Evolutionary conservation across 2,329 filamentous ascomycete species (phyloP).

Genomic region (Tolypocladium sp.): DNA sequence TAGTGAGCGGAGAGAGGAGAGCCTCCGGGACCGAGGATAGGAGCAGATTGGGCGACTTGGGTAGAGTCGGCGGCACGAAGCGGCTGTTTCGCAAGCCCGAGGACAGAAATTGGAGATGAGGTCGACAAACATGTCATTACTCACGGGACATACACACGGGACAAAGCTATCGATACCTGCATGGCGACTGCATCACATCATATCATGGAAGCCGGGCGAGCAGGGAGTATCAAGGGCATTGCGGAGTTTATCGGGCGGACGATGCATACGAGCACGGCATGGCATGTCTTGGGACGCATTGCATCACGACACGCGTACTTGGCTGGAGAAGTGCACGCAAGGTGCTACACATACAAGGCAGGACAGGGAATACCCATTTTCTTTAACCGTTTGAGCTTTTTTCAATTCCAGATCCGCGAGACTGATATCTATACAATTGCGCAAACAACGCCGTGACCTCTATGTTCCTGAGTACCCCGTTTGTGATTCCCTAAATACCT

Average conservation of each 20-base stretch:
- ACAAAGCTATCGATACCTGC: background rate
- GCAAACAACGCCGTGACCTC: background rate
- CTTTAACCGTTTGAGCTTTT: background rate
- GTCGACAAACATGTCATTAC: background rate
- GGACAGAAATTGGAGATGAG: background rate
- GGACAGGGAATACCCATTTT: background rate
- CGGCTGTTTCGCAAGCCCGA: conserved; percentile 52
- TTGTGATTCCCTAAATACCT: background rate
- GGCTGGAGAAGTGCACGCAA: background rate
- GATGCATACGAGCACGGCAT: background rate
- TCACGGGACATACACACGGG: background rate
- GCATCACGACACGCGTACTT: background rate
- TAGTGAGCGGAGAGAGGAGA: conserved; percentile 52
- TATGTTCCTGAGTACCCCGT: background rate
- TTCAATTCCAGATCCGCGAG: background rate
- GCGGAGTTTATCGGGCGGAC: background rate
- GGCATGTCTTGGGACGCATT: background rate
- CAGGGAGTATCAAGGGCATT: background rate
- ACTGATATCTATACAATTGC: background rate
- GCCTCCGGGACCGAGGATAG: conserved; percentile 16
- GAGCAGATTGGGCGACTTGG: conserved; percentile 57
- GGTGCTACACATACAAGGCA: background rate
- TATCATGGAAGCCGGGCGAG: background rate
- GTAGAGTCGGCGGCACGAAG: conserved; percentile 64
- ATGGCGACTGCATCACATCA: background rate